Percentiles rank a stretch among this genome's conserved stretches.
These are phyloP conservation scores for Magnusiomyces tetraspermus DNA, from an alignment of 1,139 yeast species.

Conservation along the genomic window DNA sequence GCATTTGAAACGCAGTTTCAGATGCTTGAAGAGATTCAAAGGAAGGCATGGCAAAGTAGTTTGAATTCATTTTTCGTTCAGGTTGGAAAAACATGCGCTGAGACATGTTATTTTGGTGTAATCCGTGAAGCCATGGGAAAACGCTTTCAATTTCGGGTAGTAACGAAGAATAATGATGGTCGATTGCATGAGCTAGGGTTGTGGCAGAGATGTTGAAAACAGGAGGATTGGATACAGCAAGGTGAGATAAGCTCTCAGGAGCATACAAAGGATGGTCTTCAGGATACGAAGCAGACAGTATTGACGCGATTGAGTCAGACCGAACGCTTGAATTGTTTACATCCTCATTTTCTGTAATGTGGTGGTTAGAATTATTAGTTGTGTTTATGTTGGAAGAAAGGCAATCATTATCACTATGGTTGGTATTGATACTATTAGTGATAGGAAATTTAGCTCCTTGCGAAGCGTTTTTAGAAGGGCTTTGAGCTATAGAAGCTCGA, in stretches of 20 bases:
- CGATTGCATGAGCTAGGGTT: conserved; percentile 25
- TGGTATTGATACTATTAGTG: no score
- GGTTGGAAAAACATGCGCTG: conserved; percentile 30
- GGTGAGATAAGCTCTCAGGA: neutral
- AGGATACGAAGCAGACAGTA: neutral
- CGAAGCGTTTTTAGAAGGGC: no score
- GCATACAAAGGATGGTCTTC: conserved; percentile 9
- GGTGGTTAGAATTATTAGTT: neutral
- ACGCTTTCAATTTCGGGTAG: conserved; percentile 59
- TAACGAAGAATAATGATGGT: conserved; percentile 34
- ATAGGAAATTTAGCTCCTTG: no score
- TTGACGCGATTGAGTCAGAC: neutral
- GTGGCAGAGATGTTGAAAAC: conserved; percentile 24
- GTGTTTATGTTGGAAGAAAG: neutral
- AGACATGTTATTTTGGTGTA: conserved; percentile 28
- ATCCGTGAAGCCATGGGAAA: conserved; percentile 91
- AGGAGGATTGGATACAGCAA: conserved; percentile 13
- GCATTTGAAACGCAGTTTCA: conserved; percentile 13
- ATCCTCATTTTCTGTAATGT: neutral
- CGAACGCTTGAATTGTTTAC: neutral
- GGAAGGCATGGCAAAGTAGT: conserved; percentile 4
- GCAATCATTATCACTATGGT: no score
- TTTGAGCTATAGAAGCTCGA: neutral
- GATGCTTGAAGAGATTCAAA: conserved; percentile 10
- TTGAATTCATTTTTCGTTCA: conserved; percentile 5